Percentiles rank a stretch among this genome's conserved stretches.
These are phyloP conservation scores for Fusarium sp. DNA, from an alignment of 2,329 filamentous ascomycete genomes.

Conservation along the genomic window DNA sequence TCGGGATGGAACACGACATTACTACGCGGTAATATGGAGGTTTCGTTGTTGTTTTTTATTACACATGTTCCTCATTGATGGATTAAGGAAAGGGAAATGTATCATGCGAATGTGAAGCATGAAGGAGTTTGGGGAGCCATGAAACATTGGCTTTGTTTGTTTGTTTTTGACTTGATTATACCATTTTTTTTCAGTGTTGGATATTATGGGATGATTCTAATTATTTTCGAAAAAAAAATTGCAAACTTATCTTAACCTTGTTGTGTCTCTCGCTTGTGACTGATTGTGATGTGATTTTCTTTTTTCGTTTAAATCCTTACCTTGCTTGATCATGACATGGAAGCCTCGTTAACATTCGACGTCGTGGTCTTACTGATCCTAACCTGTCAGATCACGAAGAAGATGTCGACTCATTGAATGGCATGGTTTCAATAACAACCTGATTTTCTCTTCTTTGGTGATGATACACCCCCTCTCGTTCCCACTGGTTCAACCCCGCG, in stretches of 20 bases:
- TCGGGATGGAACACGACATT: conserved; percentile 36
- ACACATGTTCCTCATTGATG: conserved; percentile 33
- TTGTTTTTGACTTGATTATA: conserved; percentile 14
- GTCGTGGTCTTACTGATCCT: not conserved
- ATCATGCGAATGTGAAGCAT: conserved; percentile 22
- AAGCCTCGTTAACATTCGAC: not conserved
- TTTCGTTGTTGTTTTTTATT: conserved; percentile 32
- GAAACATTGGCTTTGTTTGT: conserved; percentile 4
- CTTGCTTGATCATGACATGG: not conserved
- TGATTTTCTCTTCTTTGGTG: not conserved
- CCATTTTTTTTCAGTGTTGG: conserved; percentile 34
- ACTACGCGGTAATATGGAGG: conserved; percentile 45
- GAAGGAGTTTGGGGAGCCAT: conserved; percentile 32
- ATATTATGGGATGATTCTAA: conserved; percentile 28
- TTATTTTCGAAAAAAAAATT: conserved; percentile 33
- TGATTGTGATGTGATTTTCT: conserved; percentile 4
- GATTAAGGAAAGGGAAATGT: conserved; percentile 17
- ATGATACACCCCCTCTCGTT: conserved; percentile 12
- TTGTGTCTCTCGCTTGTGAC: not conserved
- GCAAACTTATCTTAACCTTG: conserved; percentile 28
- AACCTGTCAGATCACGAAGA: not conserved
- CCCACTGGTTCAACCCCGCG: conserved; percentile 16
- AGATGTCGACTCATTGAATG: not conserved
- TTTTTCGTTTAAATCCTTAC: not conserved
- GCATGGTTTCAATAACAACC: not conserved